A percentile compares a stretch with the other conserved stretches of the same genome.
These are phyloP conservation scores for Dioscorea dumetorum DNA, from an alignment of 106 monocot genomes.

Conservation along the genomic window DNA sequence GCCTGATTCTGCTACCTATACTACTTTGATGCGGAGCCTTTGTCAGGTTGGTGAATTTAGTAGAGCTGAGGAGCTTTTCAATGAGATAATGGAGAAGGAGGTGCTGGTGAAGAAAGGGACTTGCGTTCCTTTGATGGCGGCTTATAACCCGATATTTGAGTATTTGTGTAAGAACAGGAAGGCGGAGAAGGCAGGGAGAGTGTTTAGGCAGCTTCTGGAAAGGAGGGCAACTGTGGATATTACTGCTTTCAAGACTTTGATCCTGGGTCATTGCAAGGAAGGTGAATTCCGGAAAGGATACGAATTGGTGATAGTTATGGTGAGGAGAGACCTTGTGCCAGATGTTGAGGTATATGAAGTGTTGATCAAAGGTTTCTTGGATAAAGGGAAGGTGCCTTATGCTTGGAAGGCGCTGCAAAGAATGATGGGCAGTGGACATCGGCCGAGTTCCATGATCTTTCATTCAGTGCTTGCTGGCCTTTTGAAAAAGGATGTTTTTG, in stretches of 20 bases:
- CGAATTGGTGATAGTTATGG: conserved; percentile 51
- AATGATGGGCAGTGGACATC: conserved; percentile 65
- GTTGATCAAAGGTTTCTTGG: conserved; percentile 51
- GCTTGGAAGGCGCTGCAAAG: conserved; percentile 59
- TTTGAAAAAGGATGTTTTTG: conserved; percentile 23
- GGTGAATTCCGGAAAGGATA: conserved; percentile 38
- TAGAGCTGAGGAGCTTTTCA: conserved; percentile 60
- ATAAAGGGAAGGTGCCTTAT: conserved; percentile 23
- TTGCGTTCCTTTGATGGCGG: conserved; percentile 56
- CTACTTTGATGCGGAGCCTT: conserved; percentile 49
- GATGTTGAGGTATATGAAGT: conserved; percentile 48
- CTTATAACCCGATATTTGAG: conserved; percentile 73
- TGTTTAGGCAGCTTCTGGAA: conserved; percentile 54
- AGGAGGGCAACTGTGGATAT: conserved; percentile 58
- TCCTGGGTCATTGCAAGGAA: conserved; percentile 76
- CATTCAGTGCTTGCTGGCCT: conserved; percentile 60
- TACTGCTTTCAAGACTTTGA: conserved; percentile 61
- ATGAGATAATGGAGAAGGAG: conserved; percentile 64
- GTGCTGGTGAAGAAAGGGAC: conserved; percentile 42
- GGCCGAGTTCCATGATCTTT: conserved; percentile 49
- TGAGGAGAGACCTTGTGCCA: conserved; percentile 56
- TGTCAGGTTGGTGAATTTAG: conserved; percentile 40
- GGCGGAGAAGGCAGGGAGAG: conserved; percentile 52
- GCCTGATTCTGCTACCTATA: conserved; percentile 79
- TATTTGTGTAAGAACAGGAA: conserved; percentile 59